Conservation (phyloP, 108 stramenopile species). For the Seminavis robusta region DNA sequence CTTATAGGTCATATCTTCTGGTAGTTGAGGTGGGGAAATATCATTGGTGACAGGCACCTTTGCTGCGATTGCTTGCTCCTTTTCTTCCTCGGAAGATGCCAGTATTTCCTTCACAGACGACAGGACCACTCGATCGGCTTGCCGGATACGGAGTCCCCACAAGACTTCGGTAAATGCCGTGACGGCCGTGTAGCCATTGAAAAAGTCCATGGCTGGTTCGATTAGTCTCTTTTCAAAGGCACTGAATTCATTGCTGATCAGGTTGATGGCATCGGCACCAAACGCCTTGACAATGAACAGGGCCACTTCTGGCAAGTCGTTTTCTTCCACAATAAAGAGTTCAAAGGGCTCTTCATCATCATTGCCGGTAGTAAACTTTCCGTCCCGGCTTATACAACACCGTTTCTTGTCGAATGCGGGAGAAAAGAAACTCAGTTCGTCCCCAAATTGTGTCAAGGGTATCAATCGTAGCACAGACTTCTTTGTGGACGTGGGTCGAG, state of each 20-base stretch:
- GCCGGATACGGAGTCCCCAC: conserved; percentile 56
- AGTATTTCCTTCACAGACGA: too few relatives aligned
- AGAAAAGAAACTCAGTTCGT: too few relatives aligned
- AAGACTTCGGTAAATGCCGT: conserved; percentile 80
- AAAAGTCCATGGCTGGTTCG: conserved; percentile 57
- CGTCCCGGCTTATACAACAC: neutral
- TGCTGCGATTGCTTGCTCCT: too few relatives aligned
- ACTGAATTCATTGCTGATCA: conserved; percentile 55
- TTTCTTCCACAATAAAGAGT: conserved; percentile 47
- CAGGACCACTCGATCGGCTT: conserved; percentile 42
- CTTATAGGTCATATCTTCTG: conserved; percentile 9
- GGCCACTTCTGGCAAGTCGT: conserved; percentile 68
- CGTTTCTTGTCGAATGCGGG: too few relatives aligned
- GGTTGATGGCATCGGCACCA: conserved; percentile 68
- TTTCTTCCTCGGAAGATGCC: too few relatives aligned
- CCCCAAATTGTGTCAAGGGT: too few relatives aligned
- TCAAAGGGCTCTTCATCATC: conserved; percentile 23
- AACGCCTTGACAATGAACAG: conserved; percentile 70
- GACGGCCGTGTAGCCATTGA: conserved; percentile 65
- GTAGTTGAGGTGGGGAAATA: conserved; percentile 17
- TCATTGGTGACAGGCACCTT: too few relatives aligned
- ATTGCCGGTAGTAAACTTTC: neutral
- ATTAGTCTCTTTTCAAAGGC: conserved; percentile 58
- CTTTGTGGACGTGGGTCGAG: too few relatives aligned
- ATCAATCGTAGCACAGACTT: too few relatives aligned